These are phyloP conservation scores for Kuraishia ogatae DNA, from an alignment of 805 yeast genomes.

Conservation along the genomic window DNA sequence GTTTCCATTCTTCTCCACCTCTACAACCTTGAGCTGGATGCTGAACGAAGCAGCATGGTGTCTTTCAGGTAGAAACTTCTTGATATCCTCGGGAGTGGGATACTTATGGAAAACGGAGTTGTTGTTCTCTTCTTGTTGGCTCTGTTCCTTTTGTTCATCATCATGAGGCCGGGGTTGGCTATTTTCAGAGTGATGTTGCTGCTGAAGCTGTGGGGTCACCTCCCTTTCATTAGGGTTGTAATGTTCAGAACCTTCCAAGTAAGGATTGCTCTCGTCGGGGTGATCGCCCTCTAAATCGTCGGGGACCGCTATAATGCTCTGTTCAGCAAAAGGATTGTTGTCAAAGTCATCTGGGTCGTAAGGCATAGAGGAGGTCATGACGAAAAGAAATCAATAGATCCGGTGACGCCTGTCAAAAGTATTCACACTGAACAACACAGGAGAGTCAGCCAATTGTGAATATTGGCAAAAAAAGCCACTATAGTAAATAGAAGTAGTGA, in stretches of 20 bases:
- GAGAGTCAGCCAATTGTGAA: too few relatives aligned
- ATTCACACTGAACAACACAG: too few relatives aligned
- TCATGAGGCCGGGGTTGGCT: background rate
- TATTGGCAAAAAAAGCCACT: too few relatives aligned
- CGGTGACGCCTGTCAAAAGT: background rate
- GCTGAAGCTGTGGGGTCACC: background rate
- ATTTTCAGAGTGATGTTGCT: background rate
- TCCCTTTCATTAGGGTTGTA: background rate
- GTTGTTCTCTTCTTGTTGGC: conserved; percentile 22
- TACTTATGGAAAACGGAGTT: conserved; percentile 14
- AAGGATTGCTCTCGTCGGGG: background rate
- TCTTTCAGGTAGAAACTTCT: conserved; percentile 42
- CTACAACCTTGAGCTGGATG: conserved; percentile 49
- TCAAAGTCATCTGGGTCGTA: conserved; percentile 45
- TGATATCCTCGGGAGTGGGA: conserved; percentile 32
- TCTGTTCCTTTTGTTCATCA: conserved; percentile 1
- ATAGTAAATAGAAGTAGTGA: too few relatives aligned
- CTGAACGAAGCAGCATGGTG: conserved; percentile 27
- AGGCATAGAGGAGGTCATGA: conserved; percentile 27
- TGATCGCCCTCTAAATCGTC: background rate
- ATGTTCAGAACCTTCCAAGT: conserved; percentile 3
- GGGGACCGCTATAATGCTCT: conserved; percentile 11
- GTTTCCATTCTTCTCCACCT: conserved; percentile 57
- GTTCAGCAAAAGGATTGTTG: conserved; percentile 55
- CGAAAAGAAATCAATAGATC: background rate